phyloP scores from a whole-genome alignment of 805 yeast species.

The Schwanniomyces polymorphus region DNA sequence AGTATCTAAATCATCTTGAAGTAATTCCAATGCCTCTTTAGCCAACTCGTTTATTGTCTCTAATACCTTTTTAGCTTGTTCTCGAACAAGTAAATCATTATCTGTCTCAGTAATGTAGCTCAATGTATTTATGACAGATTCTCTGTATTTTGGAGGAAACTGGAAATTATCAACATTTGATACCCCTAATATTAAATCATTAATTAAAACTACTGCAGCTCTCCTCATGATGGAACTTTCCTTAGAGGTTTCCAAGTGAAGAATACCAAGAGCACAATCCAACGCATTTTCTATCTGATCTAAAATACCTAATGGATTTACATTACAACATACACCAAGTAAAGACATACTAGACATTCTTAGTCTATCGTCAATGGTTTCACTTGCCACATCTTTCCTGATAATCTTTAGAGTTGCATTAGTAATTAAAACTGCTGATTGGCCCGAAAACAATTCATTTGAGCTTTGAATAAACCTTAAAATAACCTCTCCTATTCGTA shows the following conservation, averaged over 20 bases:
- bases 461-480: constrained; percentile 53
- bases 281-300: constrained; percentile 53
- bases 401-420: constrained; percentile 42
- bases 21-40: constrained; percentile 10
- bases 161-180: constrained; percentile 46
- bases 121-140: constrained; percentile 41
- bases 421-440: constrained; percentile 42
- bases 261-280: constrained; percentile 77
- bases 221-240: constrained; percentile 65
- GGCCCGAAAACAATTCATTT: constrained; percentile 50
- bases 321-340: constrained; percentile 67
- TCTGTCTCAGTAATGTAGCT: constrained; percentile 49
- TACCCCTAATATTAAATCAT: constrained; percentile 55
- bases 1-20: background rate
- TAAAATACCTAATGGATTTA: constrained; percentile 54
- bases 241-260: constrained; percentile 52
- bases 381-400: constrained; percentile 17
- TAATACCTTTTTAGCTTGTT: constrained; percentile 47
- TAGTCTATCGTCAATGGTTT: constrained; percentile 53
- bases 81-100: constrained; percentile 57
- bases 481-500: constrained; percentile 82
- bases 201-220: constrained; percentile 68
- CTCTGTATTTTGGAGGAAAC: constrained; percentile 51
- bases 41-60: constrained; percentile 30
- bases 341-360: constrained; percentile 88